Evolutionary conservation across 495 filamentous ascomycete species (phyloP), one percentile per base, ranked within the genome.

Genomic region (Trichoderma erinaceum): DNA sequence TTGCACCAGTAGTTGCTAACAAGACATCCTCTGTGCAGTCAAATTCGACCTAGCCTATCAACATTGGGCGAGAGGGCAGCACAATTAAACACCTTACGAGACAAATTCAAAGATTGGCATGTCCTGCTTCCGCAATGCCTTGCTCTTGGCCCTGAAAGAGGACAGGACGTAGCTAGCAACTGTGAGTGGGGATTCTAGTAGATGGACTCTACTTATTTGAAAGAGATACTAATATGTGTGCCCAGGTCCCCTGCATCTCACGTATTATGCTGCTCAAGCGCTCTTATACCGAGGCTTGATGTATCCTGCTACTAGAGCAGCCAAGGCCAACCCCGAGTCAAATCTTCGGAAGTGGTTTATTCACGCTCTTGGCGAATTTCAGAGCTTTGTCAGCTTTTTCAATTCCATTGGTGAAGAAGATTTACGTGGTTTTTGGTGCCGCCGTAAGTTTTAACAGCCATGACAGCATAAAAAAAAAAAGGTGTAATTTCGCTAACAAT

Each of bases 391-490:
- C 16, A 32, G 6, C 56, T 61, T 61, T 32, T 61, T 61, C 12
- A 10, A 61, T 7, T 61, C 56, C 25, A 61, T 61, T 10, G 27
- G 23, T 61, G 56, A 61, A 25, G 56, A 61, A 16, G 56, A 61
- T 61, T 32, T 61, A 32, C 56, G 56, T 27, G 27, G 56, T 7
- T 61, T 61, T 61, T 61, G 56, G 56, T 61, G 56, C 29, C 56
- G 56, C 7, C 56, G 56, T 61, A 61, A 32, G 56, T 61, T 0
- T 13, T 58, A 3, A 11, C 21, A 23, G n/a, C n/a, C n/a, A 7
- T 23, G 18, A 11, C 35, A 5, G 4, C 35, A 23, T n/a, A 4
- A 25, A n/a, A 52, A 46, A 21, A 21, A 23, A 8, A 10, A 18
- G 0, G 15, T 8, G 13, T 32, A 27, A 61, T 25, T 61, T 2